Evolutionary conservation across 73 alveolate genomes (phyloP), one percentile per base, ranked within the genome.

Genomic region (Blepharisma japonicum): DNA sequence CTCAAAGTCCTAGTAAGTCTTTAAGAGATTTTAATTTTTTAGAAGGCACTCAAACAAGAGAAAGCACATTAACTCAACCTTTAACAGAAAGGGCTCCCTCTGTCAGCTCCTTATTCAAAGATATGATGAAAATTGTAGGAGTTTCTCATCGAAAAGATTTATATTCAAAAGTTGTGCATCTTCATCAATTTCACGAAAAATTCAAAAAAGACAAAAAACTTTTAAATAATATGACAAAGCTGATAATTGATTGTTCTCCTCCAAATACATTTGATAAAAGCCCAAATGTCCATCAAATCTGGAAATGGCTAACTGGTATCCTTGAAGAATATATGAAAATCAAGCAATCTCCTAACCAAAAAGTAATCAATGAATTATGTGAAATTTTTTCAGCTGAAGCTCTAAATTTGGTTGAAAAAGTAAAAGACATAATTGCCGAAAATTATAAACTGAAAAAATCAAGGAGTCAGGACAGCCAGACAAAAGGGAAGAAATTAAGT

Each of bases 251-350:
- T 14, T 61, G 74, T 48, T 61, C 74, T 8, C 74, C 74, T 61
- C 47, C 14, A 61, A 39, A 39, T 14, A 61, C 74, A 14, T 61
- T 61, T 5, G 18, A 61, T 14, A 61, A 25, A 14, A 18, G 18
- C 23, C 74, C 74, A 61, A 61, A 14, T 20, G n/a, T 11, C 23
- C 14, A 25, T 8, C 50, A 61, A 39, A 25, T 61, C 23, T 61
- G 74, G 74, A 61, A 25, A 25, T 61, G 74, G 74, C 14, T 61
- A 0, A 61, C 74, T 5, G 0, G 74, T 8, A n/a, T 61, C 18
- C 74, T 61, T 61, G 74, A 61, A 61, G 74, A 61, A 25, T 61
- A 61, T 61, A 61, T 61, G 74, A 61, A 61, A 25, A 8, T 61
- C 18, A 61, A 5, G 47, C 74, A 61, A 5, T 14, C 49, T 61